phyloP scores from a whole-genome alignment of 225 moss, liverwort and hornwort species.

The Pleurozium schreberi region DNA sequence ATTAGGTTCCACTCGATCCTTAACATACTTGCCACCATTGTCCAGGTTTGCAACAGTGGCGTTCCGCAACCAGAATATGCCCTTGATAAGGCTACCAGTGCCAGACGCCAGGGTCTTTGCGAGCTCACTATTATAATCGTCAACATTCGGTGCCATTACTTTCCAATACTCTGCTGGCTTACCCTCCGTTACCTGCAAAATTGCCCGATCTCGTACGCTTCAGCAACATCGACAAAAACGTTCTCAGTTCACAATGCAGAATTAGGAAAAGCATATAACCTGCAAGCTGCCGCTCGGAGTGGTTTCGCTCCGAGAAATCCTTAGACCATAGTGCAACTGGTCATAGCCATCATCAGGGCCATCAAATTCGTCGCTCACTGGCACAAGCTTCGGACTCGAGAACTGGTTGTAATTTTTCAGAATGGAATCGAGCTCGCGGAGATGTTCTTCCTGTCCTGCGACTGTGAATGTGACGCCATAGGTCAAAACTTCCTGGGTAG shows the following conservation, averaged over 20 bases:
- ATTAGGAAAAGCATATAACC: neutral
- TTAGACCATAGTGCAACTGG: neutral
- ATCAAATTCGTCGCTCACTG: neutral
- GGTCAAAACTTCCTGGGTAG: constrained; percentile 26
- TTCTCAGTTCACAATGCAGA: neutral
- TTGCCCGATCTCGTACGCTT: neutral
- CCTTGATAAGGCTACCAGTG: constrained; percentile 69
- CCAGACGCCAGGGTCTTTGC: constrained; percentile 64
- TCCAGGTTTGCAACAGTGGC: constrained; percentile 48
- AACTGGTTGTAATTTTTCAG: constrained; percentile 60
- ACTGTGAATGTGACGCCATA: constrained; percentile 74
- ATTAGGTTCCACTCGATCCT: constrained; percentile 27
- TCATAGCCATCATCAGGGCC: neutral
- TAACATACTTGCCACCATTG: constrained; percentile 34
- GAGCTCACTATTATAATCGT: constrained; percentile 65
- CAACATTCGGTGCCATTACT: constrained; percentile 70
- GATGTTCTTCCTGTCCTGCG: constrained; percentile 11
- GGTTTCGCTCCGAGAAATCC: neutral
- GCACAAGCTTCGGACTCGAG: constrained; percentile 54
- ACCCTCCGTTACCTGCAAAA: neutral
- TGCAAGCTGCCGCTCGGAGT: constrained; percentile 3
- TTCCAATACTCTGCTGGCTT: constrained; percentile 64
- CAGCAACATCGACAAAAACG: neutral
- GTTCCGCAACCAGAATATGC: constrained; percentile 85
- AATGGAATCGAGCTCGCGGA: constrained; percentile 44